Evolutionary conservation across 768 basidiomycete species (phyloP), one percentile per base, ranked within the genome.

Genomic region (Leccinum imitatum): DNA sequence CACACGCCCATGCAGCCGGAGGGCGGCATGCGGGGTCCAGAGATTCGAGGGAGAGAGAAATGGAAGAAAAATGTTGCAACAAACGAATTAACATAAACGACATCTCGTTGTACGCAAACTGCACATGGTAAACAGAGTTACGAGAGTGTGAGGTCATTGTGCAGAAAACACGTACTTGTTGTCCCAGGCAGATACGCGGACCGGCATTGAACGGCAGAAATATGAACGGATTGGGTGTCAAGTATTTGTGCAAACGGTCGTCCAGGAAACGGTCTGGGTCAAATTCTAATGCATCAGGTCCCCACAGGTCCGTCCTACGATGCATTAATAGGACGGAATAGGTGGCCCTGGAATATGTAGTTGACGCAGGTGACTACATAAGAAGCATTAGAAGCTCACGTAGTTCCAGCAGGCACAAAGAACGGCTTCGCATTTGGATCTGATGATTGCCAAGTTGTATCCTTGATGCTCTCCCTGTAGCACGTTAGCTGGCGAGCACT

Each of bases 171-270:
- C 73, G 15, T 54, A 71, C 75, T 66, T 79, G 76, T 61, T 72
- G 75, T 9, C 75, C 75, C 3, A 76, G 66, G 53, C 75, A 76
- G 55, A 76, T 76, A 9, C 75, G 65, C 15, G 77, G 77, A 5
- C 78, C 77, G 0, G 77, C 77, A 33, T 79, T 78, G 56, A 78
- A 78, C 1, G 78, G 79, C 17, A 79, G 62, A 60, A 79, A 80
- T 59, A 77, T 76, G 59, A 67, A 79, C 0, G 77, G 77, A 50
- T 79, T 80, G 1, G 76, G 71, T 8, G 63, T 71, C 10, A 80
- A 63, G 57, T 76, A 73, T 60, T 67, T 72, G 39, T 48, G 65
- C 23, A 77, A 58, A 23, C 79, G 65, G 11, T 68, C 70, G 35
- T 79, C 78, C 11, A 78, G 65, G 70, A 77, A 79, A 13, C 78